Percentiles rank a stretch among this genome's conserved stretches.
Conservation (phyloP, 2,329 filamentous ascomycete genomes). For the Aureobasidium musti region DNA sequence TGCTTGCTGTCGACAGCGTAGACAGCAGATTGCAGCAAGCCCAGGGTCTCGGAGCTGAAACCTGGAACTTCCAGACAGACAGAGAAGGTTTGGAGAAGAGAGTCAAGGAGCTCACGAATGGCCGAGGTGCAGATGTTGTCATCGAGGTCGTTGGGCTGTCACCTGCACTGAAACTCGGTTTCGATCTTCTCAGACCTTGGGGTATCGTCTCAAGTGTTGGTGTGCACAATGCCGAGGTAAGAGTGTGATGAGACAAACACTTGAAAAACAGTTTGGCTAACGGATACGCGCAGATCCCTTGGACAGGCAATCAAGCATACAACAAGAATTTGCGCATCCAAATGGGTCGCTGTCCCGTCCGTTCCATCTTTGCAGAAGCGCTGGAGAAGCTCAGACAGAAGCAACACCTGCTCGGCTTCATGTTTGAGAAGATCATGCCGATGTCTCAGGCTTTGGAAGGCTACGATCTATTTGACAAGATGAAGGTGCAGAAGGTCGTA, state of each 20-base stretch:
- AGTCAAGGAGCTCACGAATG: slow-evolving; percentile 73
- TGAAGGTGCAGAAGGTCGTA: slow-evolving; percentile 57
- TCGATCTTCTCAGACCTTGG: slow-evolving; percentile 54
- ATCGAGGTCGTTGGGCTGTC: slow-evolving; percentile 59
- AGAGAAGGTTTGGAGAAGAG: slow-evolving; percentile 65
- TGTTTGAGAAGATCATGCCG: slow-evolving; percentile 57
- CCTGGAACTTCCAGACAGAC: slow-evolving; percentile 74
- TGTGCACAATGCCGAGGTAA: slow-evolving; percentile 50
- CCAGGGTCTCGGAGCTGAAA: slow-evolving; percentile 62
- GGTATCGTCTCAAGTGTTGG: slow-evolving; percentile 52
- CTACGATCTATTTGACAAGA: slow-evolving; percentile 56
- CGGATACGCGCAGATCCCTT: slow-evolving; percentile 43
- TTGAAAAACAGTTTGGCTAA: neutral
- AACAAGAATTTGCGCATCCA: slow-evolving; percentile 54
- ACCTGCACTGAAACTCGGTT: slow-evolving; percentile 52
- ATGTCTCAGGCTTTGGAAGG: slow-evolving; percentile 54
- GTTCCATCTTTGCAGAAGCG: slow-evolving; percentile 53
- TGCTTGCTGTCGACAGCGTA: slow-evolving; percentile 71
- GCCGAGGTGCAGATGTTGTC: slow-evolving; percentile 80
- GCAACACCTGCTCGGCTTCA: slow-evolving; percentile 54
- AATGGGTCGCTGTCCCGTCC: slow-evolving; percentile 54
- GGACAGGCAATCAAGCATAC: slow-evolving; percentile 53
- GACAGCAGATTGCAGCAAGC: slow-evolving; percentile 67
- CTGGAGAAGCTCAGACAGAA: slow-evolving; percentile 50
- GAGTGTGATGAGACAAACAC: slow-evolving; percentile 36